Conservation (phyloP, 176 grass and related monocot species). For the Oryza longistaminata region DNA sequence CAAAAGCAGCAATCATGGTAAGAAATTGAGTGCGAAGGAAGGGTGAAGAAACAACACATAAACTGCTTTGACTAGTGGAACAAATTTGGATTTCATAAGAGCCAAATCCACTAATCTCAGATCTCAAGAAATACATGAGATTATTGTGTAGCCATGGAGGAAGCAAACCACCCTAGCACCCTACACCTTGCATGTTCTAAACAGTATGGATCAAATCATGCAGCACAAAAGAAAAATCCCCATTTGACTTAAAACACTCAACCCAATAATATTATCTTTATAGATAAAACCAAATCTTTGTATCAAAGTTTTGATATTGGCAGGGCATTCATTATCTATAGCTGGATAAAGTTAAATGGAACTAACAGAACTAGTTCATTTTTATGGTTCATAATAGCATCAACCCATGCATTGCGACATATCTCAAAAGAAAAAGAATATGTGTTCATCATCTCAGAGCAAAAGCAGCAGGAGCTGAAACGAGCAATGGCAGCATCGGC, state of each 20-base stretch:
- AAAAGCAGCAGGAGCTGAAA: no score
- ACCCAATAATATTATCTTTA: not conserved
- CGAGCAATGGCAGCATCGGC: not conserved
- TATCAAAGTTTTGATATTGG: not conserved
- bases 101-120: not conserved
- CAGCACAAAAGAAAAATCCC: not conserved
- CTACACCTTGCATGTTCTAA: constrained; percentile 21
- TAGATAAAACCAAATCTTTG: not conserved
- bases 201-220: not conserved
- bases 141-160: not conserved
- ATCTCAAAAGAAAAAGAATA: not conserved
- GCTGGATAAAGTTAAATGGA: not conserved
- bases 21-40: not conserved
- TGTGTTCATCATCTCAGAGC: no score
- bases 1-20: constrained; percentile 20
- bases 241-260: not conserved
- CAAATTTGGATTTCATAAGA: not conserved
- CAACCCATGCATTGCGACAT: not conserved
- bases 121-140: not conserved
- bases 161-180: not conserved
- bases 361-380: not conserved
- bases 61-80: constrained; percentile 2
- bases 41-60: not conserved
- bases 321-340: not conserved
- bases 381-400: not conserved